Evolutionary conservation across 2,329 filamentous ascomycete genomes (phyloP), one percentile per base, ranked within the genome.

Genomic region (Alternaria rosae): DNA sequence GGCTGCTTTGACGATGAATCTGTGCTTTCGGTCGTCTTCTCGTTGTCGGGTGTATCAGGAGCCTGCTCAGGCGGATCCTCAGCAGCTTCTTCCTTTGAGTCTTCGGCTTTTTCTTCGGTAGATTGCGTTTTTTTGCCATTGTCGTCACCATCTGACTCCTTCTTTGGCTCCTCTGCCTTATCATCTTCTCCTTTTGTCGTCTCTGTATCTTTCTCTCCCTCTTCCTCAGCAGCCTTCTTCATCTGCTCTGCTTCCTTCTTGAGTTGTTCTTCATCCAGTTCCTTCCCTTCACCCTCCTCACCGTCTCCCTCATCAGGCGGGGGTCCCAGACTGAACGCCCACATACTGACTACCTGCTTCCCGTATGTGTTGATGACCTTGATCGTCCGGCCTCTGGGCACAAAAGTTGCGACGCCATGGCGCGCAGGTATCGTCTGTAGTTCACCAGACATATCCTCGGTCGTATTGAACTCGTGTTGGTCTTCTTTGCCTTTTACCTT

Each of bases 321-420:
- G n/a, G 78, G 74, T 10, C 79, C 78, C 32, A 85, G 66, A 2
- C 81, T 81, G 66, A 85, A 84, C 0, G 82, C 83, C 83, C 83
- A 85, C 23, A 81, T 82, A 59, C 83, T 82, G 23, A 84, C 77
- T 10, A 83, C 80, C 71, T 85, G 83, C 47, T 80, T 81, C n/a
- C 83, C 83, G 61, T 82, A 83, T 1, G 81, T 83, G 59, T 84
- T 84, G 59, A 84, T 79, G 43, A 85, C 82, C 70, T 84, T 84
- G 73, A 85, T 83, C 3, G 78, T 80, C 57, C 82, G 77, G 20
- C 82, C 83, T 21, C 80, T 76, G 5, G 83, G 83, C 59, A 85
- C 83, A 59, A 84, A 84, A 1, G 83, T 85, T 11, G 83, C 83
- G 8, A 82, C 82, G 64, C 82, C 83, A 75, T 84, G 82, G 54